Evolutionary conservation across 2,329 filamentous ascomycete genomes (phyloP), one percentile per base, ranked within the genome.

Genomic region (Coleophoma cylindrospora): DNA sequence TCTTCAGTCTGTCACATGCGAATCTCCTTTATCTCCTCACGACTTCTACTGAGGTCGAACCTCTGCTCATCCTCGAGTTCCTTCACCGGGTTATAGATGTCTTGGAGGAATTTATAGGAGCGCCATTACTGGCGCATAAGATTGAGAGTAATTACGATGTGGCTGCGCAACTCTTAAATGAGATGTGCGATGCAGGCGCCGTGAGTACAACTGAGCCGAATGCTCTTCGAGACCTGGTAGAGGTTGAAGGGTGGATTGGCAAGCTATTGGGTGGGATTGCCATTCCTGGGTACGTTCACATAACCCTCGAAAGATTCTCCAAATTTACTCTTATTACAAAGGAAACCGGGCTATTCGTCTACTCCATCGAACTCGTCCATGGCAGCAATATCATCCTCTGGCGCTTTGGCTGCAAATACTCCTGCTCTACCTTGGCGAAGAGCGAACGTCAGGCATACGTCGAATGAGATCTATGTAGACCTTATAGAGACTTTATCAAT

Each of bases 391-490:
- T 65, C 63, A 13, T 66, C 62, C 19, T 44, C 58, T 13, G 61
- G 62, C n/a, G 43, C 56, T 21, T 47, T 55, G 27, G 57, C 72
- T 15, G 66, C 74, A 14, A 78, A 74, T 57, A 73, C 73, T 1
- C 75, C 79, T 0, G 75, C 81, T 8, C 62, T 97, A 38, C 91
- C 91, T 1, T 99, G 94, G 94, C 82, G 94, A 54, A 79, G 91
- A 53, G 83, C 89, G 37, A 96, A 96, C 62, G 94, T 99, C 48
- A 81, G 91, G 14, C 94, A 99, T 68, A 97, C 92, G 4, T 95
- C 89, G 49, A 99, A 97, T 69, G 94, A 99, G 68, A 77, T 99
- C 58, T 97, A 97, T 66, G 92, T 96, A 50, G 94, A 99, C 66
- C 83, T 99, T 12, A 83, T 99, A 54, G 94, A 99, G 72, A 90